Evolutionary conservation across 2,329 filamentous ascomycete genomes (phyloP), one percentile per base, ranked within the genome.

Genomic region (Intubia oerlemansii): DNA sequence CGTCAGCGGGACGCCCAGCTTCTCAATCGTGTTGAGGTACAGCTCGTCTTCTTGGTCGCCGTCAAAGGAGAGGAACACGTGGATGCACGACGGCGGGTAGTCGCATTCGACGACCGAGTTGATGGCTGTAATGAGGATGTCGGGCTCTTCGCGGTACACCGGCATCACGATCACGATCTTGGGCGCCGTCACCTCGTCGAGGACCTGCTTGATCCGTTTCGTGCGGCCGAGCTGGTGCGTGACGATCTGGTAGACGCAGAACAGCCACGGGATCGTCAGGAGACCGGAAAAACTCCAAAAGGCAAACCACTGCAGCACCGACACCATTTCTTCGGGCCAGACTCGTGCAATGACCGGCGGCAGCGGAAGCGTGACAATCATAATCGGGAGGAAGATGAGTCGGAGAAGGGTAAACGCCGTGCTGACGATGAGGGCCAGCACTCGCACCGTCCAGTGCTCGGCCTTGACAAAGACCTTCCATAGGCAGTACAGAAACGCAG

Each of bases 161-260:
- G 85, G 88, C 82, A 95, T 93, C 33, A 95, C 75, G 34, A 95
- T 77, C 37, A 93, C 81, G 11, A 91, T 77, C 50, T 95, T 95
- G 2, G 85, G 88, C 0, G 88, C 84, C 1, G 74, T 82, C 3
- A 66, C 56, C 44, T 90, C 80, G 46, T 92, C 80, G 28, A 93
- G 62, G 1, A 81, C 68, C 37, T 79, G 66, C 46, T 90, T 84
- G 44, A 92, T 79, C 29, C 75, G 66, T 46, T 80, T 81, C 24
- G 63, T 72, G 37, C 81, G 68, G 14, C 85, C 84, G 16, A 95
- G 59, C 19, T 80, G 76, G 41, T 88, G 77, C 7, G 79, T 91
- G 32, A 91, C 77, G 5, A 93, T 65, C 43, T 90, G 77, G 45
- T 90, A 92, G 32, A 95, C 66, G 49, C 84, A 93, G 44, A 93